Conservation (phyloP, 768 basidiomycete genomes). For the Punctularia strigosozonata region DNA sequence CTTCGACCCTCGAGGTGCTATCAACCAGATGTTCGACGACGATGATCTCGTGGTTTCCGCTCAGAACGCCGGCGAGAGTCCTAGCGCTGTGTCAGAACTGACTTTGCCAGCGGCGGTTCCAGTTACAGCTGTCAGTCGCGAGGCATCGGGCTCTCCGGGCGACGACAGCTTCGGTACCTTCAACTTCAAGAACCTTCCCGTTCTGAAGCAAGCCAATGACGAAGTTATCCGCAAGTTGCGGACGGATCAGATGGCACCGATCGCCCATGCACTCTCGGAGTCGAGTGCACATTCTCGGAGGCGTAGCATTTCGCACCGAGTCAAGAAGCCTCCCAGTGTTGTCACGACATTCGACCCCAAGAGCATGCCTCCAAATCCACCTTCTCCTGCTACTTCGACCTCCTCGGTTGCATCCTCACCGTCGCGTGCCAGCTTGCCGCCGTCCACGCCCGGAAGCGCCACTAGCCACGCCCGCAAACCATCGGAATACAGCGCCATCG, state of each 20-base stretch:
- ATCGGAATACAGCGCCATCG: constrained; percentile 80
- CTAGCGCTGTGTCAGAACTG: constrained; percentile 18
- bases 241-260: constrained; percentile 77
- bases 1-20: constrained; percentile 93
- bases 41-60: constrained; percentile 55
- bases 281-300: constrained; percentile 46
- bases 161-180: constrained; percentile 95
- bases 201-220: constrained; percentile 96
- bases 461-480: constrained; percentile 69
- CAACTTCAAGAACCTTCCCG: constrained; percentile 93
- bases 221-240: constrained; percentile 94
- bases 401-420: constrained; percentile 87
- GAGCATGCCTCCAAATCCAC: constrained; percentile 57
- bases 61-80: constrained; percentile 33
- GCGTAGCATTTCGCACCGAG: constrained; percentile 70
- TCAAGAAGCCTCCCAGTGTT: constrained; percentile 74
- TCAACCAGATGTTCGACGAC: constrained; percentile 84
- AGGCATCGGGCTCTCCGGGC: constrained; percentile 37
- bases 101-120: constrained; percentile 26
- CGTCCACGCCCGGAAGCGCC: constrained; percentile 58
- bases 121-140: constrained; percentile 23
- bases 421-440: constrained; percentile 60
- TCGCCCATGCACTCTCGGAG: constrained; percentile 57
- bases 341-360: constrained; percentile 61
- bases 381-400: constrained; percentile 85